Evolutionary conservation across 345 rosid species (phyloP).

Genomic region (Pugionium cornutum): DNA sequence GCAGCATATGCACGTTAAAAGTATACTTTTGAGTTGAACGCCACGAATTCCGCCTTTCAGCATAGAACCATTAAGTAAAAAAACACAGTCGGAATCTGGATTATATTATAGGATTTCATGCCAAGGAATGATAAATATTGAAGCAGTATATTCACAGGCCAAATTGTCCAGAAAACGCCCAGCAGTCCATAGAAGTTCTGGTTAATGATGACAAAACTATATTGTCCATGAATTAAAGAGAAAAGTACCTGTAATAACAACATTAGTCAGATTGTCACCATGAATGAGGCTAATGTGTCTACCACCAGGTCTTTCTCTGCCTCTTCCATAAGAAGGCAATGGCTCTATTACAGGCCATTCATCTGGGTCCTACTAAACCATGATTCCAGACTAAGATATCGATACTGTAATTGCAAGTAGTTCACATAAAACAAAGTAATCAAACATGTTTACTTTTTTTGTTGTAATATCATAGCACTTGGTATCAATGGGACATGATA

Average conservation of each 20-base stretch:
- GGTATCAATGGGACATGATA: slow-evolving; percentile 30
- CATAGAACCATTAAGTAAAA: too few species aligned
- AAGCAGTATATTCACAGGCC: too few species aligned
- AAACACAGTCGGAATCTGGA: too few species aligned
- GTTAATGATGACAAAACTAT: neutral
- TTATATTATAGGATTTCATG: neutral
- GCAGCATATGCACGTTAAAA: too few species aligned
- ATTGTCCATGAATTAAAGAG: neutral
- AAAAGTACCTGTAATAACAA: slow-evolving; percentile 78
- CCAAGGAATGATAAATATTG: slow-evolving; percentile 16
- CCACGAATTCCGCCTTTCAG: too few species aligned
- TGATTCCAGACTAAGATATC: slow-evolving; percentile 17
- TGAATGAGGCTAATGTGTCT: slow-evolving; percentile 98
- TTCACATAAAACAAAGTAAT: neutral
- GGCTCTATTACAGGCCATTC: slow-evolving; percentile 96
- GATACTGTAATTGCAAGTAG: neutral
- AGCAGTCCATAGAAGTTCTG: neutral
- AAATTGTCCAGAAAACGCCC: neutral
- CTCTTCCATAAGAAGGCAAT: slow-evolving; percentile 98
- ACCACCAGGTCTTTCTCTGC: slow-evolving; percentile 95
- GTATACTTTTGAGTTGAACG: too few species aligned
- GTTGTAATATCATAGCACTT: neutral
- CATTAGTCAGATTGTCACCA: slow-evolving; percentile 85
- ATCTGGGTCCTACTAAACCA: slow-evolving; percentile 54
- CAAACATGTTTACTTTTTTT: too few species aligned